These are phyloP conservation scores for Lachancea lanzarotensis DNA, from an alignment of 805 yeast species.

Conservation along the genomic window DNA sequence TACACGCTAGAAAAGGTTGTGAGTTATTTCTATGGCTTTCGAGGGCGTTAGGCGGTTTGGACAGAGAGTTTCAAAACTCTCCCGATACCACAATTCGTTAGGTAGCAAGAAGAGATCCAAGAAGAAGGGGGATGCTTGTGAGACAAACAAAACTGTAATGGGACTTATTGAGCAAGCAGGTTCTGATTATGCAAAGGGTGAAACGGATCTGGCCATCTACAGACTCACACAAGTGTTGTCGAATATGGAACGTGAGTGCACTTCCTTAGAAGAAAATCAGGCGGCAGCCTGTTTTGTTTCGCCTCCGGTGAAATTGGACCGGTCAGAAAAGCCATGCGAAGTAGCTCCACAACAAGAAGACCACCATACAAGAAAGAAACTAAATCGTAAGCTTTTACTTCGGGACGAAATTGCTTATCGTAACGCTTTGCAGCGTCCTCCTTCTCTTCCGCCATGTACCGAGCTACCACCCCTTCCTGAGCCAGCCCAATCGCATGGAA, in stretches of 20 bases:
- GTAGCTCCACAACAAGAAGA: neutral
- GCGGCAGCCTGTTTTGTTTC: neutral
- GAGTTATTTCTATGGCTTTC: conserved; percentile 5
- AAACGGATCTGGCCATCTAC: conserved; percentile 7
- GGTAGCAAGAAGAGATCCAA: neutral
- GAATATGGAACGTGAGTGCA: conserved; percentile 1
- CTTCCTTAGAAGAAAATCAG: neutral
- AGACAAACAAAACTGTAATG: neutral
- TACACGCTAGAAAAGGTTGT: too few relatives aligned
- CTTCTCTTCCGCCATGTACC: neutral
- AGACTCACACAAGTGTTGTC: conserved; percentile 6
- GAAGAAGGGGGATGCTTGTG: neutral
- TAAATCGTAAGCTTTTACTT: neutral
- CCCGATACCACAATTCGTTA: neutral
- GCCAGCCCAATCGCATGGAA: conserved; percentile 1
- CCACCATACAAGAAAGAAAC: neutral
- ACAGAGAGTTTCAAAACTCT: conserved; percentile 3
- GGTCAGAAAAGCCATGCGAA: neutral
- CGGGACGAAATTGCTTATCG: neutral
- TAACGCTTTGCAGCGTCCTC: neutral
- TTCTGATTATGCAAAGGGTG: conserved; percentile 6
- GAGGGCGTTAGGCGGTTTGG: conserved; percentile 4
- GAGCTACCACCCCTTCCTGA: neutral
- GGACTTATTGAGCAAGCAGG: conserved; percentile 4
- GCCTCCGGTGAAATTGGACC: neutral